Base-by-base conservation (phyloP, 2,329 filamentous ascomycete species). In the Cladobotryum mycophilum region DNA sequence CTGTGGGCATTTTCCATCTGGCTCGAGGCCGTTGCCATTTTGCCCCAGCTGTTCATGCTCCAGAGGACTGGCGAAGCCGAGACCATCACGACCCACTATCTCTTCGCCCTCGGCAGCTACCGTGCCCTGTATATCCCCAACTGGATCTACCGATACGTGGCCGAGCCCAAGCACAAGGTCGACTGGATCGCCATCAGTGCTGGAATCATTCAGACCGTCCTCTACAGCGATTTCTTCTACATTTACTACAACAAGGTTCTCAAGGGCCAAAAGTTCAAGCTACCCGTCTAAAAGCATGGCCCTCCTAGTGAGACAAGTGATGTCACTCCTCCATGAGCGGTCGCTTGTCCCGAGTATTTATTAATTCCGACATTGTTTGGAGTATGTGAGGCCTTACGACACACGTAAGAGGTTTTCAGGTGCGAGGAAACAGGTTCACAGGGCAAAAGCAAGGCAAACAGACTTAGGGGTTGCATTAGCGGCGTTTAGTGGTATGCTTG, bases 171-270 rank as follows among this genome's bases (percentile, higher is more conserved):
- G 46, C 85, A 89, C 68, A 86, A 79, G 68, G 68, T 86, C 60
- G 91, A 97, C 67, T 88, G 85, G 57, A 95, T 96, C 59, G 86
- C 91, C 17, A 86, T 96, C 47, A 66, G 93, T 55, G 93, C 95
- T 3, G 93, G 93, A 12, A 79, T 97, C 50, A 74, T 97, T 57
- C 93, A 99, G 77, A 99, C 93, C 1, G 73, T 99, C 45, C 77
- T 99, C 52, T 99, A 99, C 76, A 95, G 89, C 56, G 93, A 99
- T 74, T 99, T 99, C 76, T 99, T 99, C 81, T 99, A 91, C 79
- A 92, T 99, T 64, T 99, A 99, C 76, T 99, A 96, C 74, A 96
- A 86, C 53, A 97, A 96, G 84, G 86, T 92, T 44, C 75, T 91
- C 72, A 89, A 91, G 76, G 88, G 88, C 61, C 88, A 89, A 78